Base-by-base conservation (phyloP, 73 alveolate genomes). In the Symbiodinium natans region DNA sequence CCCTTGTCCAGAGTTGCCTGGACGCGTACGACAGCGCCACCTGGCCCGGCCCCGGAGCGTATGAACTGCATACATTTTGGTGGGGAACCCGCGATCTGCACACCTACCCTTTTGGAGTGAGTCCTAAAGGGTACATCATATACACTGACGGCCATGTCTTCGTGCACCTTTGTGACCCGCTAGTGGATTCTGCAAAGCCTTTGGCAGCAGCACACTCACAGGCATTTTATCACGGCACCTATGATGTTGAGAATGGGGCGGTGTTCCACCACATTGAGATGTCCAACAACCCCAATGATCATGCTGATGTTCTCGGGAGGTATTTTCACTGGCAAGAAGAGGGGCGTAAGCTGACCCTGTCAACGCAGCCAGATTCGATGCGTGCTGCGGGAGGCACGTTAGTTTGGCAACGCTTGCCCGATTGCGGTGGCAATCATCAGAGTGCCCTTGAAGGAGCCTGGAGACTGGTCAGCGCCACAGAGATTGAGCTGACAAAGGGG, bases 321-420 rank as follows among this genome's bases (percentile, higher is more conserved):
- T 63, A 63, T 25, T 63, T 63, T 2, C 77, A 63, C 36, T 63
- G 77, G 77, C 31, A 63, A 3, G 77, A 21, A 63, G 77, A 63
- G 31, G 39, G 34, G 77, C 77, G 77, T 1, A 63, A 63, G 39
- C 77, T 63, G 77, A 63, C 36, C 34, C 39, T 63, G 36, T 63
- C 77, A 25, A 63, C 77, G 17, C 77, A 8, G 77, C 77, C 77
- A 63, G 77, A 63, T 25, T 63, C 40, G 77, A 21, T 63, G 34
- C 77, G 77, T 25, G 77, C 77, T 63, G 77, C 77, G 31, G 77
- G 77, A 63, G 77, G 77, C 36, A 63, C 77, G 77, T 27, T 63
- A 1, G 31, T 21, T 15, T 56, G 75, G 75, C 75, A 56, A 31
- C 33, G 75, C 39, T 46, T 46, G 59, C 75, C 75, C 34, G 34